Evolutionary conservation across 306 rosid species (phyloP), one percentile per base, ranked within the genome.

Genomic region (Glycine soja): DNA sequence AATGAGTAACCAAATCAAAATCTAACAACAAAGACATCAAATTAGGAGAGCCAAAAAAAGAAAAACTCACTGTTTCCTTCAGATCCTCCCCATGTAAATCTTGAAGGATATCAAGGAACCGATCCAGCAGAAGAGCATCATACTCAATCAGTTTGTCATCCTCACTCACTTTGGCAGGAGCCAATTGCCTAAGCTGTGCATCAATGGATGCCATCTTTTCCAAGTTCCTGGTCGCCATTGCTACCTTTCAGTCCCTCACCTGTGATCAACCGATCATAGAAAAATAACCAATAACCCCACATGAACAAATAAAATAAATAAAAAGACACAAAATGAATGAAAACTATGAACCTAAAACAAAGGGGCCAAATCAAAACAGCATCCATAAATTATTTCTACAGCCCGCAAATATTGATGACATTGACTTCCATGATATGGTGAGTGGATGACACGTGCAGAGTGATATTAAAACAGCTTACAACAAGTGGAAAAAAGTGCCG

Each of bases 71-170:
- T 38, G 99, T 93, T 83, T 96, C 97, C 81, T 84, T 93, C 72
- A 96, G 91, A 88, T 93, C 97, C 81, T 92, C 99, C 10, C 99
- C 99, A 67, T 96, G 99, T 59, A 96, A 90, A 89, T 96, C 97
- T 61, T 96, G 97, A n/a, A 96, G 99, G 84, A 96, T 93, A 72
- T 96, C 99, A 78, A 96, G 92, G 77, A 96, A 96, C 51, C 99
- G 99, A 93, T 96, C 98, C 87, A 96, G 69, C 63, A 93, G 89
- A 52, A 96, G 70, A 76, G 99, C 99, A 82, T 93, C 99, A 69
- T 95, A 95, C 89, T 95, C 98, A 75, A 95, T 74, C 77, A 95
- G 88, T 76, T 96, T 91, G 76, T 96, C 99, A 77, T 96, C 99
- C 82, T 96, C 99, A 61, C 99, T 93, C 66, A 96, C 98, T 90